These are phyloP conservation scores for Gracilaria domingensis DNA, from an alignment of 23 red algal genomes.

Conservation along the genomic window DNA sequence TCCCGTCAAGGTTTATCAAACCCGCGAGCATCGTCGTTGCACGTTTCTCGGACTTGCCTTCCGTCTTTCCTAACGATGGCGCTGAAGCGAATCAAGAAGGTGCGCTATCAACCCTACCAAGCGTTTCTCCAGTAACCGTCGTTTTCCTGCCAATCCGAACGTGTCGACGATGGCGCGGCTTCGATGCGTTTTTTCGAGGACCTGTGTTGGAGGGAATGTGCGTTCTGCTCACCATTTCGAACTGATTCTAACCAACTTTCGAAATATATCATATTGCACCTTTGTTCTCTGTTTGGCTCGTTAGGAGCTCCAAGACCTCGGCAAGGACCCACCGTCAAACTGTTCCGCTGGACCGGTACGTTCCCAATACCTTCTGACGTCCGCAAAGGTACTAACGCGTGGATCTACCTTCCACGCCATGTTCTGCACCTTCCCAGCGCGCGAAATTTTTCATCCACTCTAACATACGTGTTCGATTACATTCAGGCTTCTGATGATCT, in stretches of 20 bases:
- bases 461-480: neutral
- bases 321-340: slow-evolving; percentile 98
- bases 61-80: slow-evolving; percentile 30
- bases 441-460: neutral
- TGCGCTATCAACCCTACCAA: slow-evolving; percentile 29
- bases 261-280: neutral
- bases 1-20: neutral
- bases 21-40: neutral
- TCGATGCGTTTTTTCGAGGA: neutral
- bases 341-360: slow-evolving; percentile 93
- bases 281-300: neutral
- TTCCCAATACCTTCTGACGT: neutral
- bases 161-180: neutral
- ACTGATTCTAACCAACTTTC: neutral
- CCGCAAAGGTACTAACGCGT: neutral
- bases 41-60: neutral
- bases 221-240: slow-evolving; percentile 7
- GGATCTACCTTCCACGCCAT: neutral
- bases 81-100: slow-evolving; percentile 78
- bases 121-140: neutral
- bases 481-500: slow-evolving; percentile 89
- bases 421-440: no score
- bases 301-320: slow-evolving; percentile 98
- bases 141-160: neutral
- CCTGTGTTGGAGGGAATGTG: neutral